phyloP scores from a whole-genome alignment of 2,329 filamentous ascomycete species.

The Juglanconis sp. region DNA sequence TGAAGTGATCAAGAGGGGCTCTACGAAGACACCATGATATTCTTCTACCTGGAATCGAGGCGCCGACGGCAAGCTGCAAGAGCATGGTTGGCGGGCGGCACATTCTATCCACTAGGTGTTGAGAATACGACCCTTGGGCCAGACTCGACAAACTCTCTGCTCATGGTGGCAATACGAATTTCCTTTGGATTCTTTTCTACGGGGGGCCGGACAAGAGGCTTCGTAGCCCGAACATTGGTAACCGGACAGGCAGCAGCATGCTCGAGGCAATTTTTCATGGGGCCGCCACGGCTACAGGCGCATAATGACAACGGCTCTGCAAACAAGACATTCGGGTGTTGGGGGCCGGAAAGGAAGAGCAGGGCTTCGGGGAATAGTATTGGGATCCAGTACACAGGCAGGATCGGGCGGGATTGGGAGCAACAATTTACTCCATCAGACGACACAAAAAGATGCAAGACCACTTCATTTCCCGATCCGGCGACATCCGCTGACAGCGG shows the following conservation, averaged over 20 bases:
- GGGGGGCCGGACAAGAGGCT: not conserved
- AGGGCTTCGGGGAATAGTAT: not conserved
- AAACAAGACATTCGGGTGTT: not conserved
- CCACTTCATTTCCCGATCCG: not conserved
- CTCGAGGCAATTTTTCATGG: not conserved
- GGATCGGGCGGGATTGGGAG: not conserved
- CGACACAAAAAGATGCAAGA: slow-evolving; percentile 1
- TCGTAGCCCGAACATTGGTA: not conserved
- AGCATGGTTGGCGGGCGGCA: too few species aligned
- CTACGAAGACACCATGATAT: too few species aligned
- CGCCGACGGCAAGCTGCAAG: too few species aligned
- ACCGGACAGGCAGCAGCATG: not conserved
- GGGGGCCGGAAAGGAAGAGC: too few species aligned
- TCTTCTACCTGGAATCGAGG: too few species aligned
- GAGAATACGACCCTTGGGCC: too few species aligned
- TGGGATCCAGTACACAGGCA: not conserved
- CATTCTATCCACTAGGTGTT: too few species aligned
- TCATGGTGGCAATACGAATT: not conserved
- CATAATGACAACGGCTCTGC: not conserved
- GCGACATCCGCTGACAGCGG: not conserved
- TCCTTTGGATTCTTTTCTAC: not conserved
- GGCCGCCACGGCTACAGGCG: not conserved
- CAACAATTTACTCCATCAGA: not conserved
- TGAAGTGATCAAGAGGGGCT: not conserved
- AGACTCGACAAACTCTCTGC: too few species aligned